Percentiles rank a stretch among this genome's conserved stretches.
Conservation (phyloP, 768 basidiomycete species). For the Suillus discolor region DNA sequence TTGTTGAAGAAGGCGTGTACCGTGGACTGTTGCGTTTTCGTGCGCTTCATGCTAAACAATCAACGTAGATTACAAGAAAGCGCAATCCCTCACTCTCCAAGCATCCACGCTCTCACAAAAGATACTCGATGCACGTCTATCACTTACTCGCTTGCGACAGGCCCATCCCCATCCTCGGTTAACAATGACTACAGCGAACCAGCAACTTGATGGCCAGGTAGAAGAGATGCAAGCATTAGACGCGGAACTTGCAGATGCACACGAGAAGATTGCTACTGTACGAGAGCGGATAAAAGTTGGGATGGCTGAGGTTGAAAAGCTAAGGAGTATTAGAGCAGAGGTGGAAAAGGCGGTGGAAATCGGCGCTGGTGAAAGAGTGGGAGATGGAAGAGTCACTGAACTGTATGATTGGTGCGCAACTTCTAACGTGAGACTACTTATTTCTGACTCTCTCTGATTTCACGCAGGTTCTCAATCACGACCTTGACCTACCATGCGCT, state of each 20-base stretch:
- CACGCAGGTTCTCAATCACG: slow-evolving; percentile 68
- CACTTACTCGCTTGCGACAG: slow-evolving; percentile 78
- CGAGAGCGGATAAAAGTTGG: slow-evolving; percentile 65
- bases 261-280: slow-evolving; percentile 50
- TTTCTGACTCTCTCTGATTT: background rate
- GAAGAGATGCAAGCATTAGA: slow-evolving; percentile 76
- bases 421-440: background rate
- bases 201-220: slow-evolving; percentile 76
- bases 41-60: background rate
- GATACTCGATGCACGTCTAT: slow-evolving; percentile 82
- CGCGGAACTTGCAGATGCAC: slow-evolving; percentile 60
- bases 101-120: slow-evolving; percentile 67
- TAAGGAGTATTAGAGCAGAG: slow-evolving; percentile 64
- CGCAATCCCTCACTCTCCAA: slow-evolving; percentile 52
- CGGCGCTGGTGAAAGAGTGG: slow-evolving; percentile 50
- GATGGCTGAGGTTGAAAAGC: slow-evolving; percentile 23
- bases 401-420: slow-evolving; percentile 68
- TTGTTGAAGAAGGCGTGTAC: slow-evolving; percentile 67
- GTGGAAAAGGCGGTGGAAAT: slow-evolving; percentile 62
- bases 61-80: slow-evolving; percentile 59
- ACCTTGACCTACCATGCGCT: slow-evolving; percentile 66
- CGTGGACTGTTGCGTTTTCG: background rate
- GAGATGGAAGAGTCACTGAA: slow-evolving; percentile 46
- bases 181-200: slow-evolving; percentile 73
- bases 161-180: slow-evolving; percentile 79